Conservation (phyloP, 495 filamentous ascomycete species). For the Rostrohypoxylon terebratum region DNA sequence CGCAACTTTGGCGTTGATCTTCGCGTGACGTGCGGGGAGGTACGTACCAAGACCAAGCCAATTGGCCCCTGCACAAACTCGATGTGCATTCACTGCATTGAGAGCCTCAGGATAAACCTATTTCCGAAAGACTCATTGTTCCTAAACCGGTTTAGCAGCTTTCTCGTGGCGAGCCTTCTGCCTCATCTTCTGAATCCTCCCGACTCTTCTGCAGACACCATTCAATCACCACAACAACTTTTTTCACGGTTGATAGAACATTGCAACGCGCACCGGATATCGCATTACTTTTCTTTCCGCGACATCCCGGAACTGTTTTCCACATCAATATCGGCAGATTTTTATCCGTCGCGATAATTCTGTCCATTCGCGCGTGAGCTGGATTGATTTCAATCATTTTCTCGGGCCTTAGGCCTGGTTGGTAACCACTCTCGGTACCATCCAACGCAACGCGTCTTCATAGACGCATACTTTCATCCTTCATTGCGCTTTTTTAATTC, state of each 20-base stretch:
- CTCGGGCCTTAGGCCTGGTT: slow-evolving; percentile 46
- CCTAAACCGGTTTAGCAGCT: slow-evolving; percentile 41
- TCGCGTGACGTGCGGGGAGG: not conserved
- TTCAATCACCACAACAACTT: slow-evolving; percentile 49
- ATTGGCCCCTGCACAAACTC: slow-evolving; percentile 10
- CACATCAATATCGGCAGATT: slow-evolving; percentile 46
- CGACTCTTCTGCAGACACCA: slow-evolving; percentile 37
- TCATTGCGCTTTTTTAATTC: slow-evolving; percentile 11
- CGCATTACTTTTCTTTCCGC: slow-evolving; percentile 46
- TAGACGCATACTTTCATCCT: slow-evolving; percentile 45
- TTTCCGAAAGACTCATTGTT: slow-evolving; percentile 35
- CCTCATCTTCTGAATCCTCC: slow-evolving; percentile 16
- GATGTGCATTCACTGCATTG: not conserved
- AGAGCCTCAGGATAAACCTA: slow-evolving; percentile 41
- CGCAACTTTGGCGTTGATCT: not conserved
- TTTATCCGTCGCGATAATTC: slow-evolving; percentile 33
- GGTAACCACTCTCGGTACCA: slow-evolving; percentile 45
- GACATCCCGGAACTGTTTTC: slow-evolving; percentile 44
- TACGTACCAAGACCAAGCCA: not conserved
- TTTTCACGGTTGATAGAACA: slow-evolving; percentile 42
- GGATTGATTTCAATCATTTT: slow-evolving; percentile 44
- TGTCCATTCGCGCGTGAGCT: slow-evolving; percentile 44
- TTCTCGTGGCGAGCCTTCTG: slow-evolving; percentile 38
- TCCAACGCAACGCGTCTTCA: slow-evolving; percentile 32
- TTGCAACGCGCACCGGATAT: slow-evolving; percentile 56